These are phyloP conservation scores for Fusarium sp. DNA, from an alignment of 2,329 filamentous ascomycete species.

Conservation along the genomic window DNA sequence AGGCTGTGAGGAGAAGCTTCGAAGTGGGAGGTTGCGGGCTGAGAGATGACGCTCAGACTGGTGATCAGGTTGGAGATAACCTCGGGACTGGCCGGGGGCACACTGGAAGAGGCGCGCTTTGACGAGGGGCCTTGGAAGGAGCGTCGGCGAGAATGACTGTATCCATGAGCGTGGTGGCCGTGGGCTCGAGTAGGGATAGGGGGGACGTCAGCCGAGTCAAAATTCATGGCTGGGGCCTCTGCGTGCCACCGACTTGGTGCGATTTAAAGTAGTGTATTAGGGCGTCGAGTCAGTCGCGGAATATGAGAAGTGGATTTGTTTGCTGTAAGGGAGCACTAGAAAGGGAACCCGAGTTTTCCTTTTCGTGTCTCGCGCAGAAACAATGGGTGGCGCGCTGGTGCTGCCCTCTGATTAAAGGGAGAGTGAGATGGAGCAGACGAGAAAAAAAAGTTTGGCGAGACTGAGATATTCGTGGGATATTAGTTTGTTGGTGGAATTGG, in stretches of 20 bases:
- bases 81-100: conserved; percentile 69
- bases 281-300: conserved; percentile 14
- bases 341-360: not conserved
- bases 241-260: conserved; percentile 22
- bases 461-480: conserved; percentile 17
- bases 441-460: not conserved
- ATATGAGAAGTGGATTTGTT: conserved; percentile 24
- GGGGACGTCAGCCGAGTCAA: conserved; percentile 45
- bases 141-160: conserved; percentile 21
- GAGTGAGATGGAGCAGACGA: not conserved
- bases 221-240: conserved; percentile 45
- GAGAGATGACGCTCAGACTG: conserved; percentile 74
- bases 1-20: conserved; percentile 63
- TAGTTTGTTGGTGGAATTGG: conserved; percentile 27
- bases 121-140: conserved; percentile 30
- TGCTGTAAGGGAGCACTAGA: conserved; percentile 10
- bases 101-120: conserved; percentile 38
- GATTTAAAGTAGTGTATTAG: conserved; percentile 10
- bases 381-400: conserved; percentile 14
- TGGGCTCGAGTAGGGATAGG: conserved; percentile 48
- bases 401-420: conserved; percentile 18
- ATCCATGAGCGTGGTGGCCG: conserved; percentile 22
- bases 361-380: conserved; percentile 21
- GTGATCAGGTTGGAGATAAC: conserved; percentile 78
- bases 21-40: conserved; percentile 76